Evolutionary conservation across 1,284 basidiomycete species (phyloP).

Genomic region (Rhodotorula sp.): DNA sequence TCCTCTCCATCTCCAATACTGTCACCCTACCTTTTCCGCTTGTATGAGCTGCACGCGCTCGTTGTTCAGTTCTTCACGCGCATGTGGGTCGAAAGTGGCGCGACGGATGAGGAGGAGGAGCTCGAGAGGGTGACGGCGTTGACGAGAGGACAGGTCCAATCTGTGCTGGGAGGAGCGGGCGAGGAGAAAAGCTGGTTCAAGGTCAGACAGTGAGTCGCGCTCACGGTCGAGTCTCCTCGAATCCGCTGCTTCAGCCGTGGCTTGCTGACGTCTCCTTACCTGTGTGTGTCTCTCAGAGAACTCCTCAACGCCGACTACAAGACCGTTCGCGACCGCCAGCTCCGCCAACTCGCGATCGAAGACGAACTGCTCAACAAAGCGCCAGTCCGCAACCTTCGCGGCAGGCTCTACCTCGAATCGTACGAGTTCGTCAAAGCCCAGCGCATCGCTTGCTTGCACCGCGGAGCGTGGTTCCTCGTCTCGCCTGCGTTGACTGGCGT

Average conservation of each 20-base stretch:
- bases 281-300: slow-evolving; percentile 56
- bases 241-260: neutral
- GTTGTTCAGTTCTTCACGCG: slow-evolving; percentile 85
- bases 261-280: neutral
- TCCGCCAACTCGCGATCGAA: slow-evolving; percentile 87
- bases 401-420: slow-evolving; percentile 84
- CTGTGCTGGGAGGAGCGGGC: slow-evolving; percentile 6
- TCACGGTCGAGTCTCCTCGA: slow-evolving; percentile 54
- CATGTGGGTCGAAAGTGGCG: slow-evolving; percentile 93
- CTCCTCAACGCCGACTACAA: slow-evolving; percentile 84
- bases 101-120: slow-evolving; percentile 72
- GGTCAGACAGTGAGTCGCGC: slow-evolving; percentile 55
- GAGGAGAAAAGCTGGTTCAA: slow-evolving; percentile 19
- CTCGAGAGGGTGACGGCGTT: slow-evolving; percentile 78
- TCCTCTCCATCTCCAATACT: slow-evolving; percentile 54
- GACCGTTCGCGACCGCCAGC: slow-evolving; percentile 82
- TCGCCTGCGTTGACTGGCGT: slow-evolving; percentile 49
- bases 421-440: slow-evolving; percentile 90
- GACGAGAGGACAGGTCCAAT: slow-evolving; percentile 69
- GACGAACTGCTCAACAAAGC: slow-evolving; percentile 82
- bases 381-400: slow-evolving; percentile 77
- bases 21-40: slow-evolving; percentile 86
- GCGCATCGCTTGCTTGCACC: slow-evolving; percentile 77
- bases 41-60: slow-evolving; percentile 65
- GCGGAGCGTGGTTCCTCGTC: slow-evolving; percentile 89